Base-by-base conservation (phyloP, 176 grass and related monocot genomes). In the Oryza meridionalis region DNA sequence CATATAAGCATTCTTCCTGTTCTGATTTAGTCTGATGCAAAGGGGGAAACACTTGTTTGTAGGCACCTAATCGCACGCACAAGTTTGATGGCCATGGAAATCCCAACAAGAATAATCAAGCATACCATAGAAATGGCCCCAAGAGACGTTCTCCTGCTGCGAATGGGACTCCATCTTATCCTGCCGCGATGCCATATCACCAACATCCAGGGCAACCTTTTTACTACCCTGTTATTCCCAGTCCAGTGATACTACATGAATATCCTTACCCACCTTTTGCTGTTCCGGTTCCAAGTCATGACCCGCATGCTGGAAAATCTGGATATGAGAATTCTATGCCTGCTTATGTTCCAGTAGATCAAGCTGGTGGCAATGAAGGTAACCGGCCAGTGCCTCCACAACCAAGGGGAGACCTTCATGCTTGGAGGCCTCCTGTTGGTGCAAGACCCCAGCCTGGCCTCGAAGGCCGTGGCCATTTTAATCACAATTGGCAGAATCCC, bases 11-110 rank as follows among this genome's bases (percentile, higher is more conserved):
- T 70, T 84, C 49, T 80, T 67, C 5, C 3, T 86, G 58, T 29
- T 62, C 37, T 75, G 72, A 73, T 50, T 55, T 84, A 44, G 16
- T 32, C 66, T 76, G 38, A 80, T 67, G 7, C 37, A 83, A 35
- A 35, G 51, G 12, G 16, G 27, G 8, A 50, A 65, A 64, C 26
- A 24, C 0, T 77, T 11, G 46, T 84, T 84, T 88, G 61, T 63
- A 95, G 93, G 88, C 75, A 71, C 33, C 85, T 64, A 79, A 44
- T 81, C 82, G 72, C 19, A 16, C 22, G 5, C 66, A 87, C 65
- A 95, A 92, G 86, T 88, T 85, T 88, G 88, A 92, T 90, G 88
- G 93, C 15, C 81, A 84, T 86, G 90, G 85, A 75, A 86, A 79
- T 78, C 31, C 69, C 32, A 92, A 85, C 78, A 93, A 78, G 69